Base-by-base conservation (phyloP, 495 filamentous ascomycete genomes). In the Trichocladium antarcticum region DNA sequence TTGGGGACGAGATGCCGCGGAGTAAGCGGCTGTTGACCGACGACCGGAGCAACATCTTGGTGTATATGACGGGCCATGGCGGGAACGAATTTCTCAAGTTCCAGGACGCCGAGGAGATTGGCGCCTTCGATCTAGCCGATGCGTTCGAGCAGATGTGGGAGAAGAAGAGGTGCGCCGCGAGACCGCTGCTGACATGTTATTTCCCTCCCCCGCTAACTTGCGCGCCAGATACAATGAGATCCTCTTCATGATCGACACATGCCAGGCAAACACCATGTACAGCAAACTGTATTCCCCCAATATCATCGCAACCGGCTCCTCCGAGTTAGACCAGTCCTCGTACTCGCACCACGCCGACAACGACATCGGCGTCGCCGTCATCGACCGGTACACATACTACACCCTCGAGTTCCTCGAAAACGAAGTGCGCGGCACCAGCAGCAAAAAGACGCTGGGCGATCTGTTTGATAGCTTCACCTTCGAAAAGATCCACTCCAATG, bases 141-240 rank as follows among this genome's bases (percentile, higher is more conserved):
- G 92, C 93, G 11, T 97, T 98, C 65, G 90, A 90, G 66, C 92
- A 98, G 76, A 98, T 98, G 92, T 96, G 89, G 87, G 93, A 98
- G 72, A 98, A 98, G 81, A 89, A 89, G 71, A 77, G 92, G 68
- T 89, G 75, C 47, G 62, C 29, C 17, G 20, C 9, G 17, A 17
- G 32, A 7, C 14, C 42, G 2, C 10, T 21, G n/a, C n/a, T n/a
- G n/a, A n/a, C n/a, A n/a, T n/a, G 14, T n/a, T 10, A 19, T 36
- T 5, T 12, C 34, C 6, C 4, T 6, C 34, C 14, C 36, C 3
- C 11, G 17, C 43, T 53, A 21, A 53, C 51, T 14, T 12, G 1
- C 21, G 9, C 42, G 1, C 11, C 44, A 82, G 79, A 59, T 88
- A 88, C 62, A 87, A 97, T 57, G 92, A 98, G 65, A 78, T 98